Conservation (phyloP, 225 moss, liverwort and hornwort genomes). For the Antitrichia curtipendula region DNA sequence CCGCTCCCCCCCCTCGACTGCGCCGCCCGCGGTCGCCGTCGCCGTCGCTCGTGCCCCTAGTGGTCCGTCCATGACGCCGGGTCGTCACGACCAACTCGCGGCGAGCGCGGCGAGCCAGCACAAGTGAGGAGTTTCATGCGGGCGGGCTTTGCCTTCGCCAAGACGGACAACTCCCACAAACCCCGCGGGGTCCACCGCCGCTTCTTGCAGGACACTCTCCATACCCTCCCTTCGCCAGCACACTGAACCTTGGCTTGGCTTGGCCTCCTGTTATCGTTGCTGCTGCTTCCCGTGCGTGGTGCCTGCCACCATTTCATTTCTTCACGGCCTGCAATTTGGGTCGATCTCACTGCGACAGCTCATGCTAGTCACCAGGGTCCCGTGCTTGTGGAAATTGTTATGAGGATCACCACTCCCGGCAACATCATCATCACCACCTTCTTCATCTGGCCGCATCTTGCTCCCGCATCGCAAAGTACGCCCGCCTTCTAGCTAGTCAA, state of each 20-base stretch:
- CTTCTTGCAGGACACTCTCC: background rate
- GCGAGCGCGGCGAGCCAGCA: conserved; percentile 5
- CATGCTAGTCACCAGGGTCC: background rate
- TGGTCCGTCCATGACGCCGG: background rate
- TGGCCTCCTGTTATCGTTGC: background rate
- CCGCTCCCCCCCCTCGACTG: background rate
- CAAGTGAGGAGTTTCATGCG: background rate
- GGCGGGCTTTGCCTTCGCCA: background rate
- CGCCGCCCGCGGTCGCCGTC: background rate
- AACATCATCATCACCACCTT: background rate
- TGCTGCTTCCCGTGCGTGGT: background rate
- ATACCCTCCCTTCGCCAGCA: background rate
- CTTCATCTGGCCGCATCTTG: background rate
- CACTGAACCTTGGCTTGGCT: background rate
- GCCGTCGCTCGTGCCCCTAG: background rate
- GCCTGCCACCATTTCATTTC: background rate
- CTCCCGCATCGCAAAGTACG: conserved; percentile 1
- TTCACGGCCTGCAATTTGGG: background rate
- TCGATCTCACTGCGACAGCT: background rate
- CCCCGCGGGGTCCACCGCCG: conserved; percentile 32
- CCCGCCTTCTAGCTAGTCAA: background rate
- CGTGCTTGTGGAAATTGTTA: background rate
- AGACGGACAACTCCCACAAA: conserved; percentile 19
- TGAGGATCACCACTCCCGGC: background rate
- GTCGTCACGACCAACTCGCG: conserved; percentile 28